Percentiles rank a stretch among this genome's conserved stretches.
Conservation (phyloP, 345 rosid genomes). For the Schrenkiella parvula region DNA sequence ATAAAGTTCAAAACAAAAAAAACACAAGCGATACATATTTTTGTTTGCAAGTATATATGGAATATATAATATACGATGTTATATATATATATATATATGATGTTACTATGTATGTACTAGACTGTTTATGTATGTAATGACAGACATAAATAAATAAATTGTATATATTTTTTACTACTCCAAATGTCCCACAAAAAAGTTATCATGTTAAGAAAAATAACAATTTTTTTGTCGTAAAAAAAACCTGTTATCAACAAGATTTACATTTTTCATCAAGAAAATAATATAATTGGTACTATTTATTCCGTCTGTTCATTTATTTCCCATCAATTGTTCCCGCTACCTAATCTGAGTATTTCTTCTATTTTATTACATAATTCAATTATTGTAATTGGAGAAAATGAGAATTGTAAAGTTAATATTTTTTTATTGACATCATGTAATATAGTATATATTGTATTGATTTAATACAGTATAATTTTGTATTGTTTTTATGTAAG, state of each 20-base stretch:
- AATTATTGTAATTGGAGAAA: not conserved
- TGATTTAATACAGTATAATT: not conserved
- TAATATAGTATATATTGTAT: not conserved
- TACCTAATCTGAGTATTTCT: not conserved
- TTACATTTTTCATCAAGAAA: not conserved
- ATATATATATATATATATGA: not conserved
- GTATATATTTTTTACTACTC: not conserved
- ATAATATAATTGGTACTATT: not conserved
- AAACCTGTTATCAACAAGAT: not conserved
- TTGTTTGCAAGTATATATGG: not conserved
- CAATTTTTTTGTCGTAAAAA: no score
- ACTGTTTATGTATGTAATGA: not conserved
- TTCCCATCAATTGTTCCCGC: not conserved
- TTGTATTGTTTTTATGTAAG: not conserved
- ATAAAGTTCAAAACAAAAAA: no score
- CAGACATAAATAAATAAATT: not conserved
- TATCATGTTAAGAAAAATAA: no score
- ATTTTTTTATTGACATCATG: not conserved
- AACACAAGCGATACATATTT: not conserved
- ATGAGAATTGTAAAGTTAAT: not conserved
- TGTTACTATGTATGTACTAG: not conserved
- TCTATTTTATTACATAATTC: not conserved
- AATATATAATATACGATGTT: not conserved
- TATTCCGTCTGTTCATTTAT: not conserved
- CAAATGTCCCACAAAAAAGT: not conserved